Conservation (phyloP, 257 asterid genomes). For the Forsythia viridissima region DNA sequence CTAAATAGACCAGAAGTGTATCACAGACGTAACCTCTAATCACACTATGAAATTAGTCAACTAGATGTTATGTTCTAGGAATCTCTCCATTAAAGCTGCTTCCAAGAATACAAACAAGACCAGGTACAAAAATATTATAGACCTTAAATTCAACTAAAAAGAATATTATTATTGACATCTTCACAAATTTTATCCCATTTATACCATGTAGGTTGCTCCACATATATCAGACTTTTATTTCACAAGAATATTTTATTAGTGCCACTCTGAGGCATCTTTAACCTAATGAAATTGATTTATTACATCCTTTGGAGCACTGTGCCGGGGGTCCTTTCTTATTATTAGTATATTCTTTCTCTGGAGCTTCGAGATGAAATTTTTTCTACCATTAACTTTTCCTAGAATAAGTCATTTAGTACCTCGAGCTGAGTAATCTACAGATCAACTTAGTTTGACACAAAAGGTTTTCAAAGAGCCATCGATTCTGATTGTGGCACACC, state of each 20-base stretch:
- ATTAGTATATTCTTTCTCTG: not conserved
- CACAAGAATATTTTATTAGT: not conserved
- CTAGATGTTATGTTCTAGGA: not conserved
- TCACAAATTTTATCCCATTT: not conserved
- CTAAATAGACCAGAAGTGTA: not conserved
- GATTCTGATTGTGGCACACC: not conserved
- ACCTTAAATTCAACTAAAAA: not conserved
- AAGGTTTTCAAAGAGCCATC: not conserved
- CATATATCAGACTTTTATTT: not conserved
- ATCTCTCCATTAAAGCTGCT: not conserved
- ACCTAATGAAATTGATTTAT: not conserved
- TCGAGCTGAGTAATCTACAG: not conserved
- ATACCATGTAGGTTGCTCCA: not conserved
- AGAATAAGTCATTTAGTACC: conserved; percentile 9
- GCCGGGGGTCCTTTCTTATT: not conserved
- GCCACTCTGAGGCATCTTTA: not conserved
- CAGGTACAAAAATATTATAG: not conserved
- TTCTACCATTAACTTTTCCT: not conserved
- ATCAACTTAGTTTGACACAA: not conserved
- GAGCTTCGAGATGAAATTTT: not conserved
- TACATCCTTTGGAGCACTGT: not conserved
- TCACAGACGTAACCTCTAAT: not conserved
- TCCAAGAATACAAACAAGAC: not conserved
- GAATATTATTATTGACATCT: not conserved
- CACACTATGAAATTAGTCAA: not conserved